Base-by-base conservation (phyloP, 176 grass and related monocot genomes). In the Cenchrus fungigraminus region DNA sequence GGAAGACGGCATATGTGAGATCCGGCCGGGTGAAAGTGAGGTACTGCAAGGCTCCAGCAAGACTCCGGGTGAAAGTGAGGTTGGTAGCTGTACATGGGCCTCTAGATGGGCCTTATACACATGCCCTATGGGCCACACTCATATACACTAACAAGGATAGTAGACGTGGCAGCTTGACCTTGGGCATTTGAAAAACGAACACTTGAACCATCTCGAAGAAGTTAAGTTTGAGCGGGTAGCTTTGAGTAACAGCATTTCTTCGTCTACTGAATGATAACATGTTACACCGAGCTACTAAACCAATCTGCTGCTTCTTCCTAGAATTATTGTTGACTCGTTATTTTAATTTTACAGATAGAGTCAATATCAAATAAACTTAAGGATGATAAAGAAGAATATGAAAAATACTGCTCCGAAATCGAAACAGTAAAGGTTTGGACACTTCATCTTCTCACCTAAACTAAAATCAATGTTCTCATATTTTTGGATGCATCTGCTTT, bases 281-380 rank as follows among this genome's bases (percentile, higher is more conserved):
- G 51, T 60, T 69, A 8, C 11, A 55, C 76, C 76, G 20, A 64
- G 72, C 54, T 90, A 59, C 72, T 56, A 60, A 82, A 82, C 57
- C 28, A 86, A 64, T 65, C 12, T 78, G 6, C 47, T 75, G 32
- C 29, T 68, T 87, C 43, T 61, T 78, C 60, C 58, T 68, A 73
- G 45, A 78, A 63, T 78, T 86, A 17, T 73, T 71, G 49, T 66
- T 83, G 64, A 87, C 44, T 76, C 57, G 58, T 49, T 71, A 28
- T 69, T 20, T 82, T 60, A 8, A 62, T 74, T 88, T 3, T 59
- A 76, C 82, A 98, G 96, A 92, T 98, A 67, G 89, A 92, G 83
- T 87, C 80, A 53, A 86, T 93, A 80, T 85, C 89, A 87, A 58
- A n/a, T 89, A 98, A 92, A 84, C 96, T 98, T 58, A 74, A 90